Evolutionary conservation across 1,284 basidiomycete species (phyloP).

Genomic region (Naganishia sp.): DNA sequence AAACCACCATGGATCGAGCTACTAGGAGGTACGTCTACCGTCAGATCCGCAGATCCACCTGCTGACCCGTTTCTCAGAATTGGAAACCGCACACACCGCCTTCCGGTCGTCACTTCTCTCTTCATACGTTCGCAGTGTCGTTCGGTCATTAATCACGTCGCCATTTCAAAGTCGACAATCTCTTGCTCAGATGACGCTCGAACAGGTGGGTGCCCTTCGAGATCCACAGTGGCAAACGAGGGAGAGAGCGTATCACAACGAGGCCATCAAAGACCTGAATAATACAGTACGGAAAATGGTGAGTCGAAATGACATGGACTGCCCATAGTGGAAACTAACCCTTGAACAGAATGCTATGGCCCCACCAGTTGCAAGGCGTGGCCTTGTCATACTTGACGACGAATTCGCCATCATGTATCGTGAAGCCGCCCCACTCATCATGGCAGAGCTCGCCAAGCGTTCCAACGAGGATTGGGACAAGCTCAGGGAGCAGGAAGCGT

Average conservation of each 20-base stretch:
- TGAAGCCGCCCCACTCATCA: conserved; percentile 53
- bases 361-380: conserved; percentile 69
- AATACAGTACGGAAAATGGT: conserved; percentile 68
- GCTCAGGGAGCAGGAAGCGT: conserved; percentile 34
- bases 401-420: conserved; percentile 66
- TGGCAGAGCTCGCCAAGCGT: conserved; percentile 35
- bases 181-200: conserved; percentile 29
- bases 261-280: conserved; percentile 71
- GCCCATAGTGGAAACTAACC: not conserved
- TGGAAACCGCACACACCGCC: conserved; percentile 61
- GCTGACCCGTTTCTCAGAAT: conserved; percentile 48
- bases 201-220: conserved; percentile 50
- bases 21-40: conserved; percentile 62
- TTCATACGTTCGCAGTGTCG: conserved; percentile 52
- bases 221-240: conserved; percentile 73
- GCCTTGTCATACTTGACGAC: conserved; percentile 60
- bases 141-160: conserved; percentile 30
- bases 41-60: not conserved
- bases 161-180: conserved; percentile 27
- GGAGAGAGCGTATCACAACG: conserved; percentile 70
- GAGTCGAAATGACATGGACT: not conserved
- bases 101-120: conserved; percentile 65
- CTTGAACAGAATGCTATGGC: conserved; percentile 64
- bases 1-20: conserved; percentile 90
- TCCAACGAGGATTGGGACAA: conserved; percentile 45